Evolutionary conservation across 768 basidiomycete genomes (phyloP), one percentile per base, ranked within the genome.

Genomic region (Antrodiella citrinella): DNA sequence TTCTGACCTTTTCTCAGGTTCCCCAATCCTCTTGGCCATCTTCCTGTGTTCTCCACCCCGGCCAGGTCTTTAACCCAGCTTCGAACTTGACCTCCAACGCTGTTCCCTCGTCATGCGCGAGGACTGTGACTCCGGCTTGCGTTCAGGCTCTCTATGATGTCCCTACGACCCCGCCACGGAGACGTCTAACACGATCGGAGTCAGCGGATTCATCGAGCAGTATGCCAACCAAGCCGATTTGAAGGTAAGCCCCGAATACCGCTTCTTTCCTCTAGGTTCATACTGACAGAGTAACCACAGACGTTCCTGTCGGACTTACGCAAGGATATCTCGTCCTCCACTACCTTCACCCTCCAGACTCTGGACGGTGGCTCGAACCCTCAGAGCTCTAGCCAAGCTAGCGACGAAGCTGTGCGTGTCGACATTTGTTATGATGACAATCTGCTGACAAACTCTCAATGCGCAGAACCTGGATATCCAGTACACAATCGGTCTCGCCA

Each of bases 211-310:
- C 51, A 59, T 65, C 35, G 52, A 63, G 0, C 62, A 67, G 46
- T 68, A 54, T 25, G 63, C 65, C 7, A 62, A 67, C 48, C 26
- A 56, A 7, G 54, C 55, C 10, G 67, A 69, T 46, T 49, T 65
- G 4, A 44, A 49, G 47, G 63, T 64, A 42, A 23, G 55, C 18
- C 20, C 9, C n/a, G 3, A 15, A n/a, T 45, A 22, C 11, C 2
- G 4, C 38, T 43, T 21, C 24, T 19, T 48, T 4, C 30, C 15
- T 35, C 7, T 7, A 43, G 19, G 9, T 10, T 7, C 41, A 19
- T 9, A 18, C 10, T 78, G 76, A 68, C 19, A n/a, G n/a, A n/a
- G n/a, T n/a, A n/a, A n/a, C n/a, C n/a, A 4, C 43, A 65, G 64
- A 50, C 47, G 2, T 67, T 67, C 54, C 47, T 67, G 30, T 52